Conservation (phyloP, 2,329 filamentous ascomycete genomes). For the Zymoseptoria brevis region DNA sequence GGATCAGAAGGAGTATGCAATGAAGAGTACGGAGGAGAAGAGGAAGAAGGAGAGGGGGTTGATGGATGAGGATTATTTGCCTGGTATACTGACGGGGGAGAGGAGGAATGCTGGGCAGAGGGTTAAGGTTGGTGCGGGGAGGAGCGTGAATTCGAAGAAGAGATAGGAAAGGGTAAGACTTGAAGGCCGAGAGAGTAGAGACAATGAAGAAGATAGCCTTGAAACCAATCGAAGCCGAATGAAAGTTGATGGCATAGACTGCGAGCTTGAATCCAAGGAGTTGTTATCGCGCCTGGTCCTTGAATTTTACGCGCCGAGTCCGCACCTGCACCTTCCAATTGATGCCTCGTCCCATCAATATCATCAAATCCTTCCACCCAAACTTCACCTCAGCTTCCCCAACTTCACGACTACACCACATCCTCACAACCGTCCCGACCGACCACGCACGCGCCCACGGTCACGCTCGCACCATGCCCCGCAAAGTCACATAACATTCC, state of each 20-base stretch:
- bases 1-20: conserved; percentile 88
- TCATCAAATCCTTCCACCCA: neutral
- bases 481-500: neutral
- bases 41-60: conserved; percentile 65
- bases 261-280: too few relatives aligned
- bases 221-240: too few relatives aligned
- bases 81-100: conserved; percentile 74
- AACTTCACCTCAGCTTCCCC: neutral
- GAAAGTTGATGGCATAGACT: too few relatives aligned
- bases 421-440: neutral
- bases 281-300: too few relatives aligned
- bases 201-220: neutral
- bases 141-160: conserved; percentile 76
- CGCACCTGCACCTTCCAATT: too few relatives aligned
- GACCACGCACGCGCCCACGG: neutral
- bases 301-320: too few relatives aligned
- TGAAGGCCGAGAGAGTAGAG: neutral
- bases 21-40: conserved; percentile 55
- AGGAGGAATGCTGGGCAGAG: conserved; percentile 57
- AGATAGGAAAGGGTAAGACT: conserved; percentile 30
- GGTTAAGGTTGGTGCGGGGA: conserved; percentile 75
- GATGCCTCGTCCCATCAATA: too few relatives aligned
- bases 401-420: neutral
- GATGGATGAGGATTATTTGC: conserved; percentile 93
- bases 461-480: conserved; percentile 52